phyloP scores from a whole-genome alignment of 108 stramenopile species.

The Craspedostauros australis region DNA sequence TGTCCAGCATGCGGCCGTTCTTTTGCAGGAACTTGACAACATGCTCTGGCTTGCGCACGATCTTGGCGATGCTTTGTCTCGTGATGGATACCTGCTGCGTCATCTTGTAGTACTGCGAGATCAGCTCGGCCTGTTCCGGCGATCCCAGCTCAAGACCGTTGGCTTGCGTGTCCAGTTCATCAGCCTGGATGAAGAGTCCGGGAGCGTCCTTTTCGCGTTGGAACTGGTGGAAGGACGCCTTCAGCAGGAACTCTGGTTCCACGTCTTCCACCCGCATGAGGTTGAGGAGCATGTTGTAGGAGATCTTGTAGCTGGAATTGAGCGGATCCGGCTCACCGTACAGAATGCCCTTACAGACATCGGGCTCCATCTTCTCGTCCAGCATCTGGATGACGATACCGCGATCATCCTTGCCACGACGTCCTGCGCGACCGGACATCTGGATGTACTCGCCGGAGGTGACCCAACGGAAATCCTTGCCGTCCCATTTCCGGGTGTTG shows the following conservation, averaged over 20 bases:
- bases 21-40: slow-evolving; percentile 87
- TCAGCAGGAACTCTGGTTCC: slow-evolving; percentile 94
- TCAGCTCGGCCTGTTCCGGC: slow-evolving; percentile 52
- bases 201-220: slow-evolving; percentile 91
- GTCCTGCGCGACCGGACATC: slow-evolving; percentile 94
- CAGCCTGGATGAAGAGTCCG: slow-evolving; percentile 62
- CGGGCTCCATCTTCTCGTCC: slow-evolving; percentile 98
- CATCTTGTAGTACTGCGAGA: slow-evolving; percentile 78
- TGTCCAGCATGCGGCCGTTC: slow-evolving; percentile 78
- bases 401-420: slow-evolving; percentile 97
- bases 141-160: slow-evolving; percentile 44
- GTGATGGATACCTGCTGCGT: slow-evolving; percentile 71
- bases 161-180: slow-evolving; percentile 58
- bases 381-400: slow-evolving; percentile 99
- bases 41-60: slow-evolving; percentile 83
- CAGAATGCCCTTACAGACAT: slow-evolving; percentile 90
- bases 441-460: slow-evolving; percentile 94
- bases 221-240: slow-evolving; percentile 94
- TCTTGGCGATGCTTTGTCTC: slow-evolving; percentile 63
- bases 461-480: slow-evolving; percentile 85
- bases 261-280: slow-evolving; percentile 98
- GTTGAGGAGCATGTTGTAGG: slow-evolving; percentile 99
- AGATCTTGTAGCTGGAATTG: slow-evolving; percentile 92
- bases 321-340: slow-evolving; percentile 94
- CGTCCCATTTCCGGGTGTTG: slow-evolving; percentile 96